Conservation (phyloP, 352 stramenopile species). For the Phytophthora idaei region DNA sequence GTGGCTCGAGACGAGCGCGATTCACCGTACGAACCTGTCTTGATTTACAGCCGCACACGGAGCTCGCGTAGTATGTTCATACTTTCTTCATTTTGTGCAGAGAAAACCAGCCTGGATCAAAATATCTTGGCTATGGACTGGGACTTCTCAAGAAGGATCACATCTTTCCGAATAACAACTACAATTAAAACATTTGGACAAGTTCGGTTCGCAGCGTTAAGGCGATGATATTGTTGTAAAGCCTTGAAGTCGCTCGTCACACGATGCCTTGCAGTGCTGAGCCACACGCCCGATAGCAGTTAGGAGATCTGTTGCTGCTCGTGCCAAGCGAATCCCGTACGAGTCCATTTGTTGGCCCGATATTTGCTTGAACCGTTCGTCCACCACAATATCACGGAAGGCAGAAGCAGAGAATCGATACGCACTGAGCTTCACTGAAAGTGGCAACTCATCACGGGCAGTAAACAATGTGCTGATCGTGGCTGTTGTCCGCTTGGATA, state of each 20-base stretch:
- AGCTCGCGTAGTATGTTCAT: slow-evolving; percentile 8
- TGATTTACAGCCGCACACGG: neutral
- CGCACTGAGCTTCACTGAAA: slow-evolving; percentile 12
- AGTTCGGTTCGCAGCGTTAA: neutral
- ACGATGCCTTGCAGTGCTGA: slow-evolving; percentile 44
- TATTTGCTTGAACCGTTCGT: slow-evolving; percentile 9
- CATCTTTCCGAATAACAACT: slow-evolving; percentile 49
- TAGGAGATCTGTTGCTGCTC: slow-evolving; percentile 55
- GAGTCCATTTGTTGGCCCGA: slow-evolving; percentile 31
- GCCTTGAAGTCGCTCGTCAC: slow-evolving; percentile 32
- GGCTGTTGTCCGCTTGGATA: slow-evolving; percentile 31
- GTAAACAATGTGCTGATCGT: slow-evolving; percentile 24
- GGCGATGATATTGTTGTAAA: slow-evolving; percentile 13
- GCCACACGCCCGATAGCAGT: slow-evolving; percentile 50
- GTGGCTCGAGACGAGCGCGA: slow-evolving; percentile 29
- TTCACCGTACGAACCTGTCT: slow-evolving; percentile 21
- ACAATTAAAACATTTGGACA: slow-evolving; percentile 21
- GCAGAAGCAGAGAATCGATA: slow-evolving; percentile 26
- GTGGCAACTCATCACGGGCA: slow-evolving; percentile 3
- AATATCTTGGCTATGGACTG: slow-evolving; percentile 77
- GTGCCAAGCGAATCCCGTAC: slow-evolving; percentile 56
- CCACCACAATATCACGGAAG: slow-evolving; percentile 32
- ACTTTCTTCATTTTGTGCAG: slow-evolving; percentile 27
- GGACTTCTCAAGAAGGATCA: slow-evolving; percentile 82
- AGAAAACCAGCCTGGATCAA: slow-evolving; percentile 57